Evolutionary conservation across 2,329 filamentous ascomycete species (phyloP), one percentile per base, ranked within the genome.

Genomic region (Escovopsis weberi): DNA sequence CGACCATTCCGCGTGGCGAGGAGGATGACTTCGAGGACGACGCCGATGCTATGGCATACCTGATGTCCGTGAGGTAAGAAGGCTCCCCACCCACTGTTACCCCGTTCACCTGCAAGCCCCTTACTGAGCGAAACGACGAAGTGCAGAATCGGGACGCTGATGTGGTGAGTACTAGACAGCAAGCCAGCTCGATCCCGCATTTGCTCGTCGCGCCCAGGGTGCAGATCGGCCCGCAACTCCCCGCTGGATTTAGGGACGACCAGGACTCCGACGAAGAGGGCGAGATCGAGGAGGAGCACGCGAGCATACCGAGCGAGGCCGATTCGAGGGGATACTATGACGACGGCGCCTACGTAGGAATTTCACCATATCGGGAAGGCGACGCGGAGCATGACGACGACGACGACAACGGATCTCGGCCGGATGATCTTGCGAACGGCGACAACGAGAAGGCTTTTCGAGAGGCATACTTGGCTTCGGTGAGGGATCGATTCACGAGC

Each of bases 311-410:
- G 44, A 67, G 67, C 6, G 48, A 60, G 18, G 69, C 70, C 42
- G 74, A 81, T 52, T 64, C 68, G 19, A 63, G 72, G 43, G 82
- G 81, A 10, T 80, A 76, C 54, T 91, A 85, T 57, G 66, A 78
- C 12, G 84, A 94, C 51, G 87, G 86, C 39, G 82, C 85, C 33
- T 94, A 86, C 57, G 75, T 81, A 23, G 82, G 79, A 4, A 67
- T 71, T 3, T 32, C 28, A 11, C 3, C 7, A 32, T 9, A 32
- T 11, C 28, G 11, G 8, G 70, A 75, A 0, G 62, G 68, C 26
- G 50, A 50, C 23, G 49, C 57, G 37, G 53, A 56, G 10, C 56
- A 59, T 23, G 50, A 55, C 12, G 44, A 50, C 12, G 50, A 52
- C 15, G 56, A 59, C n/a, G 55, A 58, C 15, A 50, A 55, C 23